Evolutionary conservation across 2,329 filamentous ascomycete genomes (phyloP).

Genomic region (Neofusicoccum ribis): DNA sequence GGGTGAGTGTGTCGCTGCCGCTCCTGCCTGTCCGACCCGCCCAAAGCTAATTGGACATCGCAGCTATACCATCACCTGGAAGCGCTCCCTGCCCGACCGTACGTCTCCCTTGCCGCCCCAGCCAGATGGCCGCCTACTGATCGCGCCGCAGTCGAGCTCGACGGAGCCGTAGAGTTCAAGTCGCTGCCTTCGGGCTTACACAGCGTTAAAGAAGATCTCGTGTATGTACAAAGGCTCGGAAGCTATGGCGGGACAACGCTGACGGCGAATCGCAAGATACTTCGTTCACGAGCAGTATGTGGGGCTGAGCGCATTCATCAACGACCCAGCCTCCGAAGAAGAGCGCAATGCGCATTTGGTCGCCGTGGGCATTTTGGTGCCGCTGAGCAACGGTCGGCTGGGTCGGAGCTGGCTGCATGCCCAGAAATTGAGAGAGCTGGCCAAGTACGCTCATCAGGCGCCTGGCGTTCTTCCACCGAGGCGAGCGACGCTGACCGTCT

Average conservation of each 20-base stretch:
- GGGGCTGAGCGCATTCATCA: slow-evolving; percentile 89
- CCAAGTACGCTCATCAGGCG: slow-evolving; percentile 53
- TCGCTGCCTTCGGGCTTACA: slow-evolving; percentile 91
- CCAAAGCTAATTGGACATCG: slow-evolving; percentile 4
- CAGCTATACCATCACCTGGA: slow-evolving; percentile 84
- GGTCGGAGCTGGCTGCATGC: slow-evolving; percentile 90
- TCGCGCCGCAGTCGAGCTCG: slow-evolving; percentile 56
- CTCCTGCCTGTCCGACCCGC: not conserved
- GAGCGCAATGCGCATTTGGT: slow-evolving; percentile 90
- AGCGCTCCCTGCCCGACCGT: slow-evolving; percentile 68
- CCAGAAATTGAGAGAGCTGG: slow-evolving; percentile 70
- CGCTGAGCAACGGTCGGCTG: slow-evolving; percentile 78
- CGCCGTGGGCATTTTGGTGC: slow-evolving; percentile 85
- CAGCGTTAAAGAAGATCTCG: slow-evolving; percentile 79
- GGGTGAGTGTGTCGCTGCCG: slow-evolving; percentile 56
- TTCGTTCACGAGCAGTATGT: slow-evolving; percentile 85
- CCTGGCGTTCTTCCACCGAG: not conserved
- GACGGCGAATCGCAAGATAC: slow-evolving; percentile 60
- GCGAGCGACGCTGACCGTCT: not conserved
- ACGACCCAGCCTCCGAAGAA: slow-evolving; percentile 73
- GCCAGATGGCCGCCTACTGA: not conserved
- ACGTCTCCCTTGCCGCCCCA: slow-evolving; percentile 35
- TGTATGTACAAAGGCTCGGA: slow-evolving; percentile 42
- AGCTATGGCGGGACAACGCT: not conserved
- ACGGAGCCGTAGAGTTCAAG: slow-evolving; percentile 93